Conservation (phyloP, 345 rosid species). For the Dovyalis caffra region DNA sequence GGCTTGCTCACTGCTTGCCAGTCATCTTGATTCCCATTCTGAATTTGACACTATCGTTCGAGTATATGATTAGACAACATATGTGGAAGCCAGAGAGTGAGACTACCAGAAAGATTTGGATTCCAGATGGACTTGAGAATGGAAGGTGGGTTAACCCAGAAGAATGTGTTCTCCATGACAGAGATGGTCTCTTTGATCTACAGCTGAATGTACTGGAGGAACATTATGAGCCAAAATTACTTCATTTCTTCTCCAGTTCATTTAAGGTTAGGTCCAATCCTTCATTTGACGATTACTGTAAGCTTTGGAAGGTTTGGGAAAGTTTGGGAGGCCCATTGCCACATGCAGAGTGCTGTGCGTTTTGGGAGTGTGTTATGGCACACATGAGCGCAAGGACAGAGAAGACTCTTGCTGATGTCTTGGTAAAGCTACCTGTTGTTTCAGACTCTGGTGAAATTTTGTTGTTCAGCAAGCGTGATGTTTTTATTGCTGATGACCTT, state of each 20-base stretch:
- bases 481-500: conserved; percentile 71
- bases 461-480: conserved; percentile 41
- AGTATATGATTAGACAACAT: conserved; percentile 33
- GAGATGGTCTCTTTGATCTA: conserved; percentile 46
- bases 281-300: conserved; percentile 49
- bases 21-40: conserved; percentile 36
- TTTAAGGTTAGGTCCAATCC: conserved; percentile 46
- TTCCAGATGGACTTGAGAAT: conserved; percentile 37
- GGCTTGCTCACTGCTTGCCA: conserved; percentile 37
- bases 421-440: conserved; percentile 52
- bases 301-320: conserved; percentile 75
- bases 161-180: conserved; percentile 49
- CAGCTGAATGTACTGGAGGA: conserved; percentile 48
- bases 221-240: conserved; percentile 29
- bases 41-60: conserved; percentile 43
- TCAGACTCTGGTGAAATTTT: conserved; percentile 33
- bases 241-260: conserved; percentile 39
- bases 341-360: conserved; percentile 51
- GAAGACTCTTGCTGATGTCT: conserved; percentile 30
- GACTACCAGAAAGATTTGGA: conserved; percentile 41
- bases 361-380: conserved; percentile 47
- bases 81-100: conserved; percentile 38
- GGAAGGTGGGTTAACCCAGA: conserved; percentile 52
- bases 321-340: conserved; percentile 31
- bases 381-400: conserved; percentile 18